These are phyloP conservation scores for Phaeosphaeria sp. DNA, from an alignment of 2,329 filamentous ascomycete species.

Conservation along the genomic window DNA sequence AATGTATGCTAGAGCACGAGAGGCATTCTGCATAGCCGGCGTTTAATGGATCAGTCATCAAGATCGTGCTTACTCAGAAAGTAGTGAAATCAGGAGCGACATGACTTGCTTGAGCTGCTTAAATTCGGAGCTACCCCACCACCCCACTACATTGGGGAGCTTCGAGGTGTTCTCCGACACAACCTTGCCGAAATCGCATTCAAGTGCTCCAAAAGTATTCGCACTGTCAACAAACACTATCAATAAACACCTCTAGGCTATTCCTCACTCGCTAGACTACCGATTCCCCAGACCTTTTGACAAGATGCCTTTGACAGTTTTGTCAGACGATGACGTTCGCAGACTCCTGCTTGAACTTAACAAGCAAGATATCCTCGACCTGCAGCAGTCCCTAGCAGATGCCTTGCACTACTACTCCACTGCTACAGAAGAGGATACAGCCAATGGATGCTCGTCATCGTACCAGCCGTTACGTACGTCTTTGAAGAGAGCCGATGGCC, in stretches of 20 bases:
- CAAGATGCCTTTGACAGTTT: slow-evolving; percentile 65
- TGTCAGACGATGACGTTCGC: slow-evolving; percentile 63
- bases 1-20: slow-evolving; percentile 7
- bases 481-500: slow-evolving; percentile 66
- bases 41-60: slow-evolving; percentile 6
- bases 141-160: slow-evolving; percentile 22
- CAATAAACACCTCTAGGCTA: background rate
- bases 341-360: slow-evolving; percentile 62
- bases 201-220: background rate
- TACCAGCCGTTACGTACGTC: slow-evolving; percentile 69
- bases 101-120: slow-evolving; percentile 1
- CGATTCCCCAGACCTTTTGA: no score
- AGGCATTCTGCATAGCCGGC: slow-evolving; percentile 4
- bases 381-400: slow-evolving; percentile 65
- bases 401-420: slow-evolving; percentile 71
- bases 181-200: background rate
- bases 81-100: background rate
- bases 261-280: background rate
- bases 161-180: background rate
- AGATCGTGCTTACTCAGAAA: slow-evolving; percentile 16
- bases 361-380: slow-evolving; percentile 62
- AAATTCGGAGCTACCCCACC: slow-evolving; percentile 20
- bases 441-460: slow-evolving; percentile 60
- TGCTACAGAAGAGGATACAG: slow-evolving; percentile 61
- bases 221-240: background rate